These are phyloP conservation scores for Chenopodium quinoa DNA, from an alignment of 148 eudicot species.

Conservation along the genomic window DNA sequence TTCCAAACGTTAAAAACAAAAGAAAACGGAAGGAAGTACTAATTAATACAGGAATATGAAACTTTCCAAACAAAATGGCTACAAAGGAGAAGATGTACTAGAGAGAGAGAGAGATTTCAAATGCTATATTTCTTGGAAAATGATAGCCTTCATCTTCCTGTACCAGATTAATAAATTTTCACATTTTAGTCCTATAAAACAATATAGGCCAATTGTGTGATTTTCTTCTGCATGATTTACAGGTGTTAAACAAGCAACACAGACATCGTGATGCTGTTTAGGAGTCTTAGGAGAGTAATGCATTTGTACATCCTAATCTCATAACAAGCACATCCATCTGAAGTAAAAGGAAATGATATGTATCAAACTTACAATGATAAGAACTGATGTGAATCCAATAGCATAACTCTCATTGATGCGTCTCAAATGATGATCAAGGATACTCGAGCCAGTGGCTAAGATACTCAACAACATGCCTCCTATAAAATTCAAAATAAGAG, in stretches of 20 bases:
- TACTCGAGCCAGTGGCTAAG: slow-evolving; percentile 81
- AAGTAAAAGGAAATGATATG: neutral
- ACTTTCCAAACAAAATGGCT: neutral
- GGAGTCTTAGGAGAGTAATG: neutral
- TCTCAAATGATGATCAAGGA: slow-evolving; percentile 80
- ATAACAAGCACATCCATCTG: neutral
- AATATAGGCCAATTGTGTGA: neutral
- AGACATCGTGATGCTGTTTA: neutral
- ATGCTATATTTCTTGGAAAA: too few species aligned
- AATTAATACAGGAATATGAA: neutral
- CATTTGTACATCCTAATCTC: neutral
- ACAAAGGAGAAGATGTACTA: neutral
- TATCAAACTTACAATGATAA: slow-evolving; percentile 74
- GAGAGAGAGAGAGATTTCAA: neutral
- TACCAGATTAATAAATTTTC: too few species aligned
- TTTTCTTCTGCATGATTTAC: neutral
- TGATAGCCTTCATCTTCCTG: too few species aligned
- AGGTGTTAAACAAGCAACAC: neutral
- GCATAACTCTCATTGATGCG: slow-evolving; percentile 76
- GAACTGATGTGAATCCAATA: slow-evolving; percentile 92
- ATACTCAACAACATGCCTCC: slow-evolving; percentile 81
- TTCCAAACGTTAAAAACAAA: too few species aligned
- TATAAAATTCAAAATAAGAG: slow-evolving; percentile 30
- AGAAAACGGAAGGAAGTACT: too few species aligned
- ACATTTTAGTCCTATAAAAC: too few species aligned